These are phyloP conservation scores for Phoenix roebelenii DNA, from an alignment of 176 grass and related monocot species.

Conservation along the genomic window DNA sequence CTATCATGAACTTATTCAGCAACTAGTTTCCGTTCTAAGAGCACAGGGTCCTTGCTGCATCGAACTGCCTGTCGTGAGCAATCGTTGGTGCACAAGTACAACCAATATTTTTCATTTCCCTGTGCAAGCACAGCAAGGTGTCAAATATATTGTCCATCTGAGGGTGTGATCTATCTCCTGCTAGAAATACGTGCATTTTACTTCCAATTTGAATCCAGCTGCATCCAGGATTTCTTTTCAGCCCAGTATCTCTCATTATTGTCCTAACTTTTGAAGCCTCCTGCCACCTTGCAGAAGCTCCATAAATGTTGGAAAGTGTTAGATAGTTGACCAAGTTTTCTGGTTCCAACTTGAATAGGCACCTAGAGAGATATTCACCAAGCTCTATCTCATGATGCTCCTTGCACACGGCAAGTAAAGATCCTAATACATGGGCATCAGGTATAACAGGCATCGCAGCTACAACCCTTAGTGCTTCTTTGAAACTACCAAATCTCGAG, in stretches of 20 bases:
- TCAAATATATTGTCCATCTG: not conserved
- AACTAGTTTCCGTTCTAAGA: too few species aligned
- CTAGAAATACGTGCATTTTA: not conserved
- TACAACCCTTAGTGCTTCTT: not conserved
- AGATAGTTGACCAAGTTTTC: not conserved
- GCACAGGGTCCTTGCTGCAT: too few species aligned
- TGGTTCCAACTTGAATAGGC: not conserved
- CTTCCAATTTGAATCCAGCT: slow-evolving; percentile 9
- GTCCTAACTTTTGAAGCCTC: slow-evolving; percentile 1
- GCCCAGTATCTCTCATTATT: not conserved
- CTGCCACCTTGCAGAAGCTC: slow-evolving; percentile 6
- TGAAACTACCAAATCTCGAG: not conserved
- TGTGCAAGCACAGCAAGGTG: slow-evolving; percentile 7
- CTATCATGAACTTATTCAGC: too few species aligned
- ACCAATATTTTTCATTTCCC: slow-evolving; percentile 1
- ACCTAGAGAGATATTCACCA: slow-evolving; percentile 1
- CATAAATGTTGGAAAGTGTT: not conserved
- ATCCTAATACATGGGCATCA: slow-evolving; percentile 6
- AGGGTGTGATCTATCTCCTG: slow-evolving; percentile 3
- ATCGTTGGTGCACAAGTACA: too few species aligned
- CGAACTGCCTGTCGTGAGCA: too few species aligned
- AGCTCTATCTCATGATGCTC: slow-evolving; percentile 3
- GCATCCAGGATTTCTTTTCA: slow-evolving; percentile 6
- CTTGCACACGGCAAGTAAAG: slow-evolving; percentile 1
- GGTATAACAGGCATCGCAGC: not conserved